Base-by-base conservation (phyloP, 2,329 filamentous ascomycete genomes). In the Penicillium sp. region DNA sequence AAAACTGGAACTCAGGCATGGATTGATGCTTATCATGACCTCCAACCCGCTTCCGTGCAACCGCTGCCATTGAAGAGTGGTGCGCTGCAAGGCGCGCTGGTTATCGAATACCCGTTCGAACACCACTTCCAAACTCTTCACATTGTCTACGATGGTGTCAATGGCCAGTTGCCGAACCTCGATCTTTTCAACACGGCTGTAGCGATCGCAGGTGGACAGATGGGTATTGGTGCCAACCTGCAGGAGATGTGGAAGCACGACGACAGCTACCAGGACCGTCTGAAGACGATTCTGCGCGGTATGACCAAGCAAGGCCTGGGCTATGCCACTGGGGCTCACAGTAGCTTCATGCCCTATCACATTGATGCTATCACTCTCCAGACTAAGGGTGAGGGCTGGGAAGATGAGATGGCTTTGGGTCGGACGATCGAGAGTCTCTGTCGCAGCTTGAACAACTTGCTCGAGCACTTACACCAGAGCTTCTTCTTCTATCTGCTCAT, bases 401-500 rank as follows among this genome's bases (percentile, higher is more conserved):
- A 98, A 72, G 95, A 99, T 75, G 95, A 98, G 78, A 98, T 98
- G 92, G 91, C 90, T 10, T 87, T 99, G 73, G 95, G 95, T 6
- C 85, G 93, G 57, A 89, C 93, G 0, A 84, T 98, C 4, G 95
- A 99, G 79, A 93, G 93, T 70, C 85, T 95, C 3, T 96, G 96
- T 76, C 85, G 95, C 70, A 97, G 92, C 75, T 81, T 99, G 77
- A 99, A 99, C 80, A 99, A 99, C 73, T 80, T 99, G 60, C 85
- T 99, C 35, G 95, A 99, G 79, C 93, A 99, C 75, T 83, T 99
- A 63, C 95, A 99, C 75, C 95, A 99, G 79, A 97, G 93, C 76
- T 99, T 99, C 82, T 99, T 99, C 85, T 98, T 99, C 80, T 99
- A 99, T 76, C 82, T 99, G 55, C 84, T 99, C 48, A 93, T 98